Base-by-base conservation (phyloP, 129 eudicot genomes). In the Gnaphalium uliginosum region DNA sequence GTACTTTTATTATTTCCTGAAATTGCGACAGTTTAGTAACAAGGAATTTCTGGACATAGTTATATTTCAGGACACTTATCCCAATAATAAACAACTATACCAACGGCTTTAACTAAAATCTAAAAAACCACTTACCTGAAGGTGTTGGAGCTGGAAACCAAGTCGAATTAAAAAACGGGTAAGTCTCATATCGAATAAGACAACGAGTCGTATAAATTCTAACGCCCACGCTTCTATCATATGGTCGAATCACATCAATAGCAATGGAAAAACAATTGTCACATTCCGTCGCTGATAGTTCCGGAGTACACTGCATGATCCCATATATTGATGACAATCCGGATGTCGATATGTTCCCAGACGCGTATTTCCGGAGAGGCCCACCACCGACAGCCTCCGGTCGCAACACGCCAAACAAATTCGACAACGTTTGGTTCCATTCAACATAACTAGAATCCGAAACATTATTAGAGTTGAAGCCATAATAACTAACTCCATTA, bases 251-350 rank as follows among this genome's bases (percentile, higher is more conserved):
- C 1, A 3, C 5, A 1, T 5, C 21, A 15, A 65, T 32, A 1
- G 81, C 81, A 2, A 0, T 15, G 1, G 57, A 54, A 17, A 81
- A 71, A 51, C 97, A 90, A 15, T 30, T 6, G 5, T 15, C 26
- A 68, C 92, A 88, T 46, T 77, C 69, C 6, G 17, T 48, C 0
- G 25, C n/a, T 7, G 86, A 50, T 21, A 90, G 62, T 69, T 90
- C 97, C 10, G 93, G 93, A 8, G 87, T 84, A 79, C 96, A 90
- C 83, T 90, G 94, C 68, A 72, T 76, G 26, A 81, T 66, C 7
- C 77, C 84, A 48, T 58, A 90, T 4, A 90, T 14, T 6, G 67
- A 75, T 15, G 1, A 8, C 2, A 10, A 25, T 21, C 78, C 74
- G 0, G 72, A 6, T 3, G 27, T 51, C 6, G 41, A 33, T 18